Percentiles rank a stretch among this genome's conserved stretches.
These are phyloP conservation scores for Aspergillus sclerotialis DNA, from an alignment of 2,329 filamentous ascomycete genomes.

Conservation along the genomic window DNA sequence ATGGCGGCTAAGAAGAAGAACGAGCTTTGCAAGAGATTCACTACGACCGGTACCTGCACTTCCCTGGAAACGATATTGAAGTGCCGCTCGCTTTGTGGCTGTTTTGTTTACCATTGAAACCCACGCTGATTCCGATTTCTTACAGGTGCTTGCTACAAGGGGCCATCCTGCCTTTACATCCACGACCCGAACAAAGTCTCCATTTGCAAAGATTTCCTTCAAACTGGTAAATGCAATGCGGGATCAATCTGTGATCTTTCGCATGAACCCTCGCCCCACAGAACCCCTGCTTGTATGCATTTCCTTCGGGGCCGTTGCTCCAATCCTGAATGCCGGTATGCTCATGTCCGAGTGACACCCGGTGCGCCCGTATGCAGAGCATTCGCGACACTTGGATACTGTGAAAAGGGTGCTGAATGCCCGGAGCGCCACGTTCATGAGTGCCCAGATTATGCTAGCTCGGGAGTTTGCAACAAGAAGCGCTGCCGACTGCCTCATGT, in stretches of 20 bases:
- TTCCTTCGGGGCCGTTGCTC: slow-evolving; percentile 85
- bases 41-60: slow-evolving; percentile 46
- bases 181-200: slow-evolving; percentile 85
- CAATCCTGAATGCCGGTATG: slow-evolving; percentile 78
- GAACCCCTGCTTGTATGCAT: slow-evolving; percentile 82
- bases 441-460: slow-evolving; percentile 93
- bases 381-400: slow-evolving; percentile 85
- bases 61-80: slow-evolving; percentile 19
- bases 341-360: slow-evolving; percentile 72
- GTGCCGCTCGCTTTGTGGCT: slow-evolving; percentile 6
- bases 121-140: slow-evolving; percentile 40
- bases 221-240: slow-evolving; percentile 67
- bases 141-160: slow-evolving; percentile 78
- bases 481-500: slow-evolving; percentile 82
- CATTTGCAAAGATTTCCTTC: slow-evolving; percentile 80
- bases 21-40: slow-evolving; percentile 64
- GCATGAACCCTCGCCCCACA: slow-evolving; percentile 74
- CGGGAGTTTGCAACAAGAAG: slow-evolving; percentile 70
- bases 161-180: slow-evolving; percentile 68
- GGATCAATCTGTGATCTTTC: slow-evolving; percentile 83
- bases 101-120: slow-evolving; percentile 26
- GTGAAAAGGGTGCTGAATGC: slow-evolving; percentile 72
- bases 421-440: slow-evolving; percentile 81
- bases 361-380: slow-evolving; percentile 72
- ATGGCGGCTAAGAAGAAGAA: slow-evolving; percentile 60